Evolutionary conservation across 31 red algal genomes (phyloP).

Genomic region (Porphyra umbilicalis): DNA sequence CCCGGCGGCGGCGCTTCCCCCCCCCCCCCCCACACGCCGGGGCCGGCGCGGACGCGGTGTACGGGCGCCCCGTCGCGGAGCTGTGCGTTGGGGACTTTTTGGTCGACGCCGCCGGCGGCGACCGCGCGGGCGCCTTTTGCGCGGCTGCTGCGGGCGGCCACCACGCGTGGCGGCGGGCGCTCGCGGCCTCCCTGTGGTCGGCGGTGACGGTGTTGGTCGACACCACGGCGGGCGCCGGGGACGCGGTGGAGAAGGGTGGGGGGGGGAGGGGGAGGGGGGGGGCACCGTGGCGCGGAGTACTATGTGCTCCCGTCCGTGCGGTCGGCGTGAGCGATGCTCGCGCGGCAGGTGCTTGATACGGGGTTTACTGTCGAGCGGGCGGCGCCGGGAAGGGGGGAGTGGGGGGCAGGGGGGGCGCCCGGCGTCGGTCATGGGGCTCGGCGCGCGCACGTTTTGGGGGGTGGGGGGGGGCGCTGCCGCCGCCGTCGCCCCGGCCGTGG

Average conservation of each 20-base stretch:
- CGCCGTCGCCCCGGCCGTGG: neutral
- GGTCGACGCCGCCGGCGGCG: neutral
- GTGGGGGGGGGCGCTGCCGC: neutral
- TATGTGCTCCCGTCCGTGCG: neutral
- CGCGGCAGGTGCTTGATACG: neutral
- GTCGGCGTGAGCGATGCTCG: neutral
- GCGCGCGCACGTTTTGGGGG: neutral
- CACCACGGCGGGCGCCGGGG: neutral
- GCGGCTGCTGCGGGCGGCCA: neutral
- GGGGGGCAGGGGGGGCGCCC: neutral
- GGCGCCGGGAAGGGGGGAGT: neutral
- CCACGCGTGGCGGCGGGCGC: neutral
- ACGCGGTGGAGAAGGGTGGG: neutral
- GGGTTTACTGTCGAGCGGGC: neutral
- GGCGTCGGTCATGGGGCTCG: neutral
- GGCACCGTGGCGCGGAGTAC: neutral
- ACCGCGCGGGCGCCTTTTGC: neutral
- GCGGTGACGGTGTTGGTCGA: neutral
- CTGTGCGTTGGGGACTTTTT: neutral
- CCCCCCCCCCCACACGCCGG: neutral
- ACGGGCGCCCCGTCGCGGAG: neutral
- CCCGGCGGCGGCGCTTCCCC: neutral
- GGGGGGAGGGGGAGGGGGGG: neutral
- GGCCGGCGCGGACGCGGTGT: neutral
- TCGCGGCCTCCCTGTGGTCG: neutral